These are phyloP conservation scores for Apocynum venetum DNA, from an alignment of 257 asterid species.

Conservation along the genomic window DNA sequence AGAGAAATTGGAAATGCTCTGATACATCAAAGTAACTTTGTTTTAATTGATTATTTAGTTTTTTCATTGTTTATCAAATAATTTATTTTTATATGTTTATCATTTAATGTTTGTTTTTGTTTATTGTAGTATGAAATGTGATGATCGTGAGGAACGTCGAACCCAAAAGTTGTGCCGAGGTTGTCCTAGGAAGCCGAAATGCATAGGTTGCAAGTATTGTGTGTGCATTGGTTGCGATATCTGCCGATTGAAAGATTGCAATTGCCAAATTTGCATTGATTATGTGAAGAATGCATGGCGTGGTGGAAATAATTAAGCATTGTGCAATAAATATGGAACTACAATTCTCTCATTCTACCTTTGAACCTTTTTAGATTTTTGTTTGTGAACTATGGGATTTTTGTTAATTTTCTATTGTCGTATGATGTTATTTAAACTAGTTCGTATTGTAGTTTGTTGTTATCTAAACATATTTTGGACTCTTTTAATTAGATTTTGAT, in stretches of 20 bases:
- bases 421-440: too few relatives aligned
- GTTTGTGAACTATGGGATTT: too few relatives aligned
- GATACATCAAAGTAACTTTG: slow-evolving; percentile 37
- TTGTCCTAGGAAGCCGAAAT: slow-evolving; percentile 26
- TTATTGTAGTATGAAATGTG: slow-evolving; percentile 21
- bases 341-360: too few relatives aligned
- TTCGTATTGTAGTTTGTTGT: too few relatives aligned
- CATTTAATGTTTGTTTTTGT: neutral
- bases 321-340: too few relatives aligned
- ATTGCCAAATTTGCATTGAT: slow-evolving; percentile 30
- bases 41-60: neutral
- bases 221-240: slow-evolving; percentile 37
- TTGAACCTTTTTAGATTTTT: too few relatives aligned
- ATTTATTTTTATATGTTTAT: too few relatives aligned
- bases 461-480: too few relatives aligned
- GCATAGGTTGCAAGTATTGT: slow-evolving; percentile 40
- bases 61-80: neutral
- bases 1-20: slow-evolving; percentile 35
- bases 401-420: too few relatives aligned
- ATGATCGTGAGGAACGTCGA: slow-evolving; percentile 30
- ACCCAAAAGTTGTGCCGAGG: slow-evolving; percentile 29
- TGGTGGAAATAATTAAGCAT: too few relatives aligned
- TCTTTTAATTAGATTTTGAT: too few relatives aligned
- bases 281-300: slow-evolving; percentile 14
- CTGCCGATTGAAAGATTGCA: slow-evolving; percentile 41